These are phyloP conservation scores for Aphanomyces cochlioides DNA, from an alignment of 352 stramenopile species.

Conservation along the genomic window DNA sequence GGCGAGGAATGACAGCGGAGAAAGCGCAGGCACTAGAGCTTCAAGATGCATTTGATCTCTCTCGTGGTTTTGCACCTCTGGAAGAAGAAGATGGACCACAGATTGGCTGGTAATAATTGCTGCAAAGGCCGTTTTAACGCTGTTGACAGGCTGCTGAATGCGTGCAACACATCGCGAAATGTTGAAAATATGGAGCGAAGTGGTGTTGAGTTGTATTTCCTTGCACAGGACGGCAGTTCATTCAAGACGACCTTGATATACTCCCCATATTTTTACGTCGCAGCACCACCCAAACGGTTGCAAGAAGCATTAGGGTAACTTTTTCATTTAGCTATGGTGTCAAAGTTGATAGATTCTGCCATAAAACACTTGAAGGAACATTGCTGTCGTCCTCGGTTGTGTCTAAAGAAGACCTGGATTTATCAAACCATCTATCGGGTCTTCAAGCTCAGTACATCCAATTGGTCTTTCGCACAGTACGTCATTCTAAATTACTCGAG, in stretches of 20 bases:
- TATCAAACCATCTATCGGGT: conserved; percentile 86
- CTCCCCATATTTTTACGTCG: conserved; percentile 97
- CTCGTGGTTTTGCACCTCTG: conserved; percentile 64
- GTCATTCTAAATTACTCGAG: conserved; percentile 18
- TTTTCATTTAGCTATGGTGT: conserved; percentile 42
- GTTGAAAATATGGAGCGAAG: conserved; percentile 71
- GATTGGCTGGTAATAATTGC: conserved; percentile 14
- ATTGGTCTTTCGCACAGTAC: conserved; percentile 83
- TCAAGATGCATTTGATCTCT: conserved; percentile 64
- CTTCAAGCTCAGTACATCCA: conserved; percentile 85
- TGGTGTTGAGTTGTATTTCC: conserved; percentile 94
- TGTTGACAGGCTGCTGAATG: conserved; percentile 22
- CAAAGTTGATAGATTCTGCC: conserved; percentile 48
- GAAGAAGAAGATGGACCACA: conserved; percentile 41
- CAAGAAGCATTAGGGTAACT: conserved; percentile 72
- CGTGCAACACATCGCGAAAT: conserved; percentile 23
- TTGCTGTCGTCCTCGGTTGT: conserved; percentile 67
- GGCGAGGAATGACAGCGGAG: conserved; percentile 53
- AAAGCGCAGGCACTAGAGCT: conserved; percentile 56
- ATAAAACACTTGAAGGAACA: conserved; percentile 83
- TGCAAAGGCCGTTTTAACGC: neutral
- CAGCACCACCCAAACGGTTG: conserved; percentile 49
- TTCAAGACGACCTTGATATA: conserved; percentile 97
- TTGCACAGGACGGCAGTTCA: conserved; percentile 87
- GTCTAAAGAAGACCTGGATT: conserved; percentile 88